phyloP scores from a whole-genome alignment of 2,329 filamentous ascomycete species.

The Aspergillus sp. region DNA sequence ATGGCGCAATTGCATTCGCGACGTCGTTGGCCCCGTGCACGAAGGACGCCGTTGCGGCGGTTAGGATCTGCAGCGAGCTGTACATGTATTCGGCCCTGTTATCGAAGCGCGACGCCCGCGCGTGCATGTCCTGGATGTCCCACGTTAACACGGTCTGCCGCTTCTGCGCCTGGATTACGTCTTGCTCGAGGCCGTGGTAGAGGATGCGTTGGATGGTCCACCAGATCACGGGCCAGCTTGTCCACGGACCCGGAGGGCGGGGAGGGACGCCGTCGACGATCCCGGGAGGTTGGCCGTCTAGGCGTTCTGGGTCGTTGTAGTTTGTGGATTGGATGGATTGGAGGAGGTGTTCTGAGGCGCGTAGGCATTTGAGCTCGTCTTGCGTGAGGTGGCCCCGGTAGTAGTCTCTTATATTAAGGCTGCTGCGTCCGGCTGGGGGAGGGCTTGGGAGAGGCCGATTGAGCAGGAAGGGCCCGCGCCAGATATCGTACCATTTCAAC shows the following conservation, averaged over 20 bases:
- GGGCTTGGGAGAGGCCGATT: not conserved
- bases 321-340: slow-evolving; percentile 3
- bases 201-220: slow-evolving; percentile 27
- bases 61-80: slow-evolving; percentile 42
- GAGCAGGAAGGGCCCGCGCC: slow-evolving; percentile 5
- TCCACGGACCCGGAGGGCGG: not conserved
- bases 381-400: slow-evolving; percentile 7
- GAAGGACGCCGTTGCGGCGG: slow-evolving; percentile 29
- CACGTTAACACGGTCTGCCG: slow-evolving; percentile 25
- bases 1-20: slow-evolving; percentile 45
- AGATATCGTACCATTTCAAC: slow-evolving; percentile 5
- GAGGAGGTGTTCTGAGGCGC: slow-evolving; percentile 5
- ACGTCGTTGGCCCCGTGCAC: slow-evolving; percentile 49
- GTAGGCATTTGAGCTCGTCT: slow-evolving; percentile 7
- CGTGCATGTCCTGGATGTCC: slow-evolving; percentile 35
- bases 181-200: slow-evolving; percentile 6
- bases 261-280: slow-evolving; percentile 3
- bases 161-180: slow-evolving; percentile 5
- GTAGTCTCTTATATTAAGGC: slow-evolving; percentile 8
- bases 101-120: slow-evolving; percentile 45
- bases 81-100: slow-evolving; percentile 45
- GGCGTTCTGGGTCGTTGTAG: slow-evolving; percentile 1
- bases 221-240: not conserved
- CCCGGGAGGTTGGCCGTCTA: not conserved
- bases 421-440: slow-evolving; percentile 1